Conservation (phyloP, 2,329 filamentous ascomycete species). For the Colletotrichum sp. region DNA sequence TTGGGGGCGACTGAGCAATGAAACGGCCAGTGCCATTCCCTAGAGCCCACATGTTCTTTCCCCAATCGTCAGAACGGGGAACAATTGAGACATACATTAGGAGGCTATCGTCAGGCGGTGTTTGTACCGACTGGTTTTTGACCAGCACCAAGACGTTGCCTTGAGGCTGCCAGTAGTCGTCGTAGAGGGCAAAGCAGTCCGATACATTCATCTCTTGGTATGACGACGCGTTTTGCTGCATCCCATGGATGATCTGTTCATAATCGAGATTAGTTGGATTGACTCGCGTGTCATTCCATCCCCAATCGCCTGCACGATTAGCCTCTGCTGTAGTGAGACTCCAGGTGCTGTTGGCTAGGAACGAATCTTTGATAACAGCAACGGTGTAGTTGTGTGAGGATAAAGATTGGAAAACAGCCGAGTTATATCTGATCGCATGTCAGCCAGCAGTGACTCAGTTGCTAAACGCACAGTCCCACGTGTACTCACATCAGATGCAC, state of each 20-base stretch:
- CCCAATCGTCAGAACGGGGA: not conserved
- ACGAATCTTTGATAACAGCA: not conserved
- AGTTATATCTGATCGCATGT: not conserved
- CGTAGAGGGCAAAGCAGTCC: not conserved
- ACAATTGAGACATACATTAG: constrained; percentile 2
- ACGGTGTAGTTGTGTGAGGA: constrained; percentile 3
- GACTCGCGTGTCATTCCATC: not conserved
- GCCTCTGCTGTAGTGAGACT: not conserved
- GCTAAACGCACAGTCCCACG: not conserved
- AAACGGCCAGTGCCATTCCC: not conserved
- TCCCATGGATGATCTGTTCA: not conserved
- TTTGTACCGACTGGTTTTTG: not conserved
- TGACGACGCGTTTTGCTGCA: not conserved
- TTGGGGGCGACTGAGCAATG: not conserved
- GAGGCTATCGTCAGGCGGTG: not conserved
- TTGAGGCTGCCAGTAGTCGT: not conserved
- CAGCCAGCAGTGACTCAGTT: not conserved
- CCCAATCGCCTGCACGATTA: not conserved
- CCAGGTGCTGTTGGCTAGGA: not conserved
- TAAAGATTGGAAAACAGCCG: not conserved
- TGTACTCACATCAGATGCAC: not conserved
- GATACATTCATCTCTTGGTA: not conserved
- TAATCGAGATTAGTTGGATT: not conserved
- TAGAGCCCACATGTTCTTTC: constrained; percentile 1
- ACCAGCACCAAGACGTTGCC: not conserved